These are phyloP conservation scores for Phytophthora citrophthora DNA, from an alignment of 352 stramenopile genomes.

Conservation along the genomic window DNA sequence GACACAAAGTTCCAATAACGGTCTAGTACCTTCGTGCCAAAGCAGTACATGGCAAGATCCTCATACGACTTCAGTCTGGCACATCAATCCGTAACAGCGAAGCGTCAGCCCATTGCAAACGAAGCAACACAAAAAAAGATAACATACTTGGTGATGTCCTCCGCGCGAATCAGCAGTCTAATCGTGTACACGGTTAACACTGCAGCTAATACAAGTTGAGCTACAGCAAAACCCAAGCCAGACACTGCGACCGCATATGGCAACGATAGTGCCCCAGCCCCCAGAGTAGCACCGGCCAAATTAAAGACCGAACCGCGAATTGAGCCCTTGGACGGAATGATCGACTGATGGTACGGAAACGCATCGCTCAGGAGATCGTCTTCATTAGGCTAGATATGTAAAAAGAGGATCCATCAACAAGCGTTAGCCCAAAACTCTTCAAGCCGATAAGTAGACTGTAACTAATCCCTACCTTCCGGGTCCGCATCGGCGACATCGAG, in stretches of 20 bases:
- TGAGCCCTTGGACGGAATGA: conserved; percentile 83
- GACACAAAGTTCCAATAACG: neutral
- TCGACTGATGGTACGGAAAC: conserved; percentile 80
- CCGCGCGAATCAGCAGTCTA: conserved; percentile 76
- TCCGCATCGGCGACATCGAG: conserved; percentile 72
- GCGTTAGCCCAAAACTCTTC: neutral
- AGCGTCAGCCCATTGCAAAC: neutral
- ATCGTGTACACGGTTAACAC: conserved; percentile 87
- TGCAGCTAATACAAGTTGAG: conserved; percentile 70
- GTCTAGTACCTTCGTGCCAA: conserved; percentile 67
- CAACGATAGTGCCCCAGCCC: conserved; percentile 77
- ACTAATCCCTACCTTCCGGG: conserved; percentile 34
- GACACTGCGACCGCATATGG: conserved; percentile 85
- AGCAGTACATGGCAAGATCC: conserved; percentile 84
- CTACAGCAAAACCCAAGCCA: conserved; percentile 75
- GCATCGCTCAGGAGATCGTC: conserved; percentile 61
- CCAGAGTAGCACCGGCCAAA: conserved; percentile 80
- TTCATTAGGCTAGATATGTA: conserved; percentile 30
- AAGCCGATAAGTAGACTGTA: neutral
- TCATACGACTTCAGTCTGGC: conserved; percentile 86
- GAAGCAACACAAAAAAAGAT: neutral
- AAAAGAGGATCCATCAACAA: neutral
- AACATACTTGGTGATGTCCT: conserved; percentile 77
- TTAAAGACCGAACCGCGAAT: conserved; percentile 89
- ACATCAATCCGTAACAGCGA: conserved; percentile 5